A percentile compares a stretch with the other conserved stretches of the same genome.
Evolutionary conservation across 1,284 basidiomycete genomes (phyloP).

Genomic region (Apiotrichum veenhuisii): DNA sequence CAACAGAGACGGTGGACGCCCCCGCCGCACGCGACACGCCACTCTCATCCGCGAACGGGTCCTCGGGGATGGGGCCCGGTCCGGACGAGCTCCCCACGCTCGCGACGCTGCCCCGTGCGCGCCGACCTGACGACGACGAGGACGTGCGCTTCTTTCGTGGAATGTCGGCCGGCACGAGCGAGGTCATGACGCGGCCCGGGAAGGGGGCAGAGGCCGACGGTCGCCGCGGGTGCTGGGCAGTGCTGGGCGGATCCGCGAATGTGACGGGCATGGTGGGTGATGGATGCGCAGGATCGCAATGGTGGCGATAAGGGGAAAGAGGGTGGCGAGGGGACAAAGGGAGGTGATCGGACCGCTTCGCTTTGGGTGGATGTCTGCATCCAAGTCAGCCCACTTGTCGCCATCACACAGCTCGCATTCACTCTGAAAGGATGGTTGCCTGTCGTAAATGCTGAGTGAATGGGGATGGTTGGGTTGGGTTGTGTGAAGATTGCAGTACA

Average conservation of each 20-base stretch:
- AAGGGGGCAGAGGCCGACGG: constrained; percentile 13
- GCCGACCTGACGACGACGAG: not conserved
- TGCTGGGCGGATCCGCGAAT: constrained; percentile 9
- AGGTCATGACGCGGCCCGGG: constrained; percentile 14
- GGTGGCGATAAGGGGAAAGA: not conserved
- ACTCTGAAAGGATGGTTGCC: too few relatives aligned
- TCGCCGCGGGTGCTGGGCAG: constrained; percentile 4
- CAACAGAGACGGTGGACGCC: not conserved
- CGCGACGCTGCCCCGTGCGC: not conserved
- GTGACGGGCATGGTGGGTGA: constrained; percentile 14
- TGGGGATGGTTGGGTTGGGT: too few relatives aligned
- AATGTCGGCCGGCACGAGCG: constrained; percentile 9
- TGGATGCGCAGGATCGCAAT: not conserved
- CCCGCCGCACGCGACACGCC: not conserved
- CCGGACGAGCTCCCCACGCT: not conserved
- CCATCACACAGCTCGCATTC: too few relatives aligned
- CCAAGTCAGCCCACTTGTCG: too few relatives aligned
- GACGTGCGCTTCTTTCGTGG: constrained; percentile 1
- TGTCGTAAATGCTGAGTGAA: too few relatives aligned
- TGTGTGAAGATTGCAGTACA: not conserved
- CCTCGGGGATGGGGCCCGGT: not conserved
- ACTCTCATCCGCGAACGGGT: constrained; percentile 3
- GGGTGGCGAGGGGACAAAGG: not conserved
- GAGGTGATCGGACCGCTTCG: too few relatives aligned
- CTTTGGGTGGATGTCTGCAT: too few relatives aligned